Evolutionary conservation across 495 filamentous ascomycete genomes (phyloP).

Genomic region (Margaritispora aquatica): DNA sequence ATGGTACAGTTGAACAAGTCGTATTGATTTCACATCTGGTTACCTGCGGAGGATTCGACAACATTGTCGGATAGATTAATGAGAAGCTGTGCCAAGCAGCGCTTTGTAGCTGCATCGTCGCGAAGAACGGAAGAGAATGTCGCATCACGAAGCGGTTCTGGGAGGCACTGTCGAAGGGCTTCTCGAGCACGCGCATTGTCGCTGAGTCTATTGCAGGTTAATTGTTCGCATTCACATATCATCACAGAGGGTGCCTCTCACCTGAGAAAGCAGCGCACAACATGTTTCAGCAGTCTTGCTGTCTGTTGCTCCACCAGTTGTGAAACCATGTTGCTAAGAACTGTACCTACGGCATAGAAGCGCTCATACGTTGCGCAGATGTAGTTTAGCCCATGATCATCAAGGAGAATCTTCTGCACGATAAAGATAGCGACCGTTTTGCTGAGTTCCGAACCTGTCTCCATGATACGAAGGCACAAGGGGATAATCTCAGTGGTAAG

Average conservation of each 20-base stretch:
- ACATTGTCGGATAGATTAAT: conserved; percentile 96
- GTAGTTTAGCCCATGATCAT: conserved; percentile 95
- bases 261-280: conserved; percentile 95
- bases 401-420: conserved; percentile 98
- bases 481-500: conserved; percentile 99
- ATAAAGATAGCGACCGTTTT: conserved; percentile 99
- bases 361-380: conserved; percentile 99
- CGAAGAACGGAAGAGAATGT: conserved; percentile 96
- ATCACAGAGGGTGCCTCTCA: no score
- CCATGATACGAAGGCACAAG: conserved; percentile 97
- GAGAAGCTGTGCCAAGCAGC: conserved; percentile 90
- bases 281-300: conserved; percentile 91
- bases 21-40: conserved; percentile 20
- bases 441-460: conserved; percentile 96
- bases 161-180: conserved; percentile 92
- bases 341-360: conserved; percentile 98
- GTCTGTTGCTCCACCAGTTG: conserved; percentile 98
- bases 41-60: conserved; percentile 32
- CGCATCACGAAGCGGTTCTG: conserved; percentile 91
- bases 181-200: conserved; percentile 96
- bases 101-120: conserved; percentile 96
- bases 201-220: conserved; percentile 56
- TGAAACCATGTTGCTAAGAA: conserved; percentile 97
- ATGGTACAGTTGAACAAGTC: conserved; percentile 17
- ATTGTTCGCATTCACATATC: no score